phyloP scores from a whole-genome alignment of 108 stramenopile species.

The Craspedostauros australis region DNA sequence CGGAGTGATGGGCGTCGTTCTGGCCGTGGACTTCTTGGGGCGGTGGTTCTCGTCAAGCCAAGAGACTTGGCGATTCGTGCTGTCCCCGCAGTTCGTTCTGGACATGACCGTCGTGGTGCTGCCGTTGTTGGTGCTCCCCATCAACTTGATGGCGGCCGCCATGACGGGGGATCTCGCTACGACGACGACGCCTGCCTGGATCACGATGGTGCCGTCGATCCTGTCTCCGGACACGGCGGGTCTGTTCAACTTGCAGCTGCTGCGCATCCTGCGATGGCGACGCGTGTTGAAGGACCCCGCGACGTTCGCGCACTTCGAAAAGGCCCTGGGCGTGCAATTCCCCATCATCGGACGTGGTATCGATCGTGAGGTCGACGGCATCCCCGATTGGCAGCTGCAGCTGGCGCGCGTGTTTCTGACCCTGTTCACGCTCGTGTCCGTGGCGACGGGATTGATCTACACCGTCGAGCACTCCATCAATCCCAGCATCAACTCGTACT shows the following conservation, averaged over 20 bases:
- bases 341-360: background rate
- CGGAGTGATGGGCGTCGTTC: conserved; percentile 32
- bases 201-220: conserved; percentile 15
- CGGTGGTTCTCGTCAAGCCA: conserved; percentile 43
- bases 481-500: conserved; percentile 67
- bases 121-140: too few species aligned
- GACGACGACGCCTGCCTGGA: too few species aligned
- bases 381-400: conserved; percentile 62
- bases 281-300: conserved; percentile 54
- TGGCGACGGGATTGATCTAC: conserved; percentile 74
- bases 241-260: conserved; percentile 51
- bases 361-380: conserved; percentile 6
- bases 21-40: conserved; percentile 50
- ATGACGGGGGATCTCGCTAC: too few species aligned
- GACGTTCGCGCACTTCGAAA: conserved; percentile 54
- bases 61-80: conserved; percentile 29
- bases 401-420: conserved; percentile 65
- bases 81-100: conserved; percentile 41
- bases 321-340: conserved; percentile 48
- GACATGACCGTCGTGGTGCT: conserved; percentile 46
- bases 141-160: too few species aligned
- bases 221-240: conserved; percentile 26
- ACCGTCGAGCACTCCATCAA: conserved; percentile 67
- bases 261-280: conserved; percentile 68
- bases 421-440: conserved; percentile 66